These are phyloP conservation scores for Myriosclerotinia curreyana DNA, from an alignment of 2,329 filamentous ascomycete genomes.

Conservation along the genomic window DNA sequence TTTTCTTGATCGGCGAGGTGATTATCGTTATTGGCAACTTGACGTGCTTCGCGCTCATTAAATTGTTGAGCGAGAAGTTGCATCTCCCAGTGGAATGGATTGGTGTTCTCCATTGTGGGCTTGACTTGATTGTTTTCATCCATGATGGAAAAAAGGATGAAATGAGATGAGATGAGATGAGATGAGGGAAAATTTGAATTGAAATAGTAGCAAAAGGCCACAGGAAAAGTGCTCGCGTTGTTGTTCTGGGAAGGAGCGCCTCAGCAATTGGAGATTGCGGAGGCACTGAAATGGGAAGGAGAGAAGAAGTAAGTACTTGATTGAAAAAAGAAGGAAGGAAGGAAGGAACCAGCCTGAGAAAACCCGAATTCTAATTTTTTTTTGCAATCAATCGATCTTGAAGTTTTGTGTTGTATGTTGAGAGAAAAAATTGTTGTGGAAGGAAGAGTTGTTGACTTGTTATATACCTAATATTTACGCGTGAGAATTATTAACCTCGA, in stretches of 20 bases:
- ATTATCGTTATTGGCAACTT: neutral
- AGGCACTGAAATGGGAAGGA: neutral
- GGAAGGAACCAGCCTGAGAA: neutral
- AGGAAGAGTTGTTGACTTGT: neutral
- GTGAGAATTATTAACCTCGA: neutral
- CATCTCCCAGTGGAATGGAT: neutral
- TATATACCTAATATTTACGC: neutral
- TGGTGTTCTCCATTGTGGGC: neutral
- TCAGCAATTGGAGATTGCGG: neutral
- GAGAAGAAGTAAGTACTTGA: neutral
- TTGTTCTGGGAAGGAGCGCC: neutral
- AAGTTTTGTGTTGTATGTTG: neutral
- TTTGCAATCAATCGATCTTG: neutral
- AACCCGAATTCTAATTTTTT: neutral
- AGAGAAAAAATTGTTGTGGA: neutral
- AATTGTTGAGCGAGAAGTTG: conserved; percentile 5
- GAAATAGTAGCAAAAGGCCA: neutral
- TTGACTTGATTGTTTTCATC: neutral
- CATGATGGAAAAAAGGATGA: neutral
- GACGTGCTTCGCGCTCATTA: neutral
- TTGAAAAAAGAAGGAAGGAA: neutral
- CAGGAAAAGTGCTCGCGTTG: neutral
- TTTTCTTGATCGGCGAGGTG: neutral
- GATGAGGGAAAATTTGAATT: neutral
- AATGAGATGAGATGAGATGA: neutral